phyloP scores from a whole-genome alignment of 2,329 filamentous ascomycete genomes.

The Xylariaceae sp. region DNA sequence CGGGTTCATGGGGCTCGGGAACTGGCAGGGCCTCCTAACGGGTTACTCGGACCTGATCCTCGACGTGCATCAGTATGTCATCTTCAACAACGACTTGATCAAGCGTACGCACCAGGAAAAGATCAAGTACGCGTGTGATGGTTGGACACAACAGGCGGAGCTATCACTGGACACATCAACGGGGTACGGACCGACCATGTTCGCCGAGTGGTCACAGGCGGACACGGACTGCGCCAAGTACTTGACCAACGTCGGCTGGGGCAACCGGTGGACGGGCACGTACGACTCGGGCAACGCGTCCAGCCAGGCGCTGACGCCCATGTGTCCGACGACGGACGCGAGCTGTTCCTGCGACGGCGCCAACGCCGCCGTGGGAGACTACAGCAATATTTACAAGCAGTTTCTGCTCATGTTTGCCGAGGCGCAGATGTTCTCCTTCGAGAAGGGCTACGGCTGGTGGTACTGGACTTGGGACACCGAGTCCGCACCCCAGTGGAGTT shows the following conservation, averaged over 20 bases:
- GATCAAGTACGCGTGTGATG: slow-evolving; percentile 83
- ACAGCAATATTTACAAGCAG: slow-evolving; percentile 77
- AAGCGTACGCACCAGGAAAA: slow-evolving; percentile 82
- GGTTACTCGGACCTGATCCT: slow-evolving; percentile 76
- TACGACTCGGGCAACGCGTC: slow-evolving; percentile 70
- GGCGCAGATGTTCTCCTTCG: slow-evolving; percentile 94
- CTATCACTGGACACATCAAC: slow-evolving; percentile 74
- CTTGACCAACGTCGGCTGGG: slow-evolving; percentile 88
- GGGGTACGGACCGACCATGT: slow-evolving; percentile 91
- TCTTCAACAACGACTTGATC: slow-evolving; percentile 92
- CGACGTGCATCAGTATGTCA: slow-evolving; percentile 98
- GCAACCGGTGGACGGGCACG: slow-evolving; percentile 91
- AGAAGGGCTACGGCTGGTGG: slow-evolving; percentile 95
- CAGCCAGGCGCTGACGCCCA: slow-evolving; percentile 70
- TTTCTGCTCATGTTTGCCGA: slow-evolving; percentile 91
- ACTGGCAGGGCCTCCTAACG: slow-evolving; percentile 87
- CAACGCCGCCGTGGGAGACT: slow-evolving; percentile 74
- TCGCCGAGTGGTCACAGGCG: slow-evolving; percentile 97
- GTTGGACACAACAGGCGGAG: slow-evolving; percentile 82
- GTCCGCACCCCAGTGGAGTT: slow-evolving; percentile 87
- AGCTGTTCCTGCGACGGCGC: slow-evolving; percentile 77
- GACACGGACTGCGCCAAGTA: slow-evolving; percentile 91
- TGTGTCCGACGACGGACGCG: slow-evolving; percentile 72
- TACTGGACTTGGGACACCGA: slow-evolving; percentile 99
- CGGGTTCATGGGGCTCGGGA: slow-evolving; percentile 88